Evolutionary conservation across 176 grass and related monocot genomes (phyloP), one percentile per base, ranked within the genome.

Genomic region (Carex parvula): DNA sequence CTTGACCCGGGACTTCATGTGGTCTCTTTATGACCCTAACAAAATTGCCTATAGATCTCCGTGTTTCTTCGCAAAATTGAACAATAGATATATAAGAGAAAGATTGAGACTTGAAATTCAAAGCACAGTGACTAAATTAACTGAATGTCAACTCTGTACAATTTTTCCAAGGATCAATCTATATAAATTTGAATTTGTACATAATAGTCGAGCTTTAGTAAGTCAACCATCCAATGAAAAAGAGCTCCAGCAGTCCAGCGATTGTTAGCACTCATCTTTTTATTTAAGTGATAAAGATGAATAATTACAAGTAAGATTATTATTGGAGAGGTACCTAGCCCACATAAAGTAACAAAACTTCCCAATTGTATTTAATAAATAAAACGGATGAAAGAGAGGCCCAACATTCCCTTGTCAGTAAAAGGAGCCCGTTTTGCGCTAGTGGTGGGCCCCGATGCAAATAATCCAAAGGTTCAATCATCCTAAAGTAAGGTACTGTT

Each of bases 391-490:
- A 14, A 17, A 77, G 50, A 32, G 1, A 75, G 70, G 73, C 50
- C 22, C 50, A 56, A 32, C 13, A 56, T 77, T 77, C 52, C 3
- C 48, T 73, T 77, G 73, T 55, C 50, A 56, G 13, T 17, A 77
- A 76, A 77, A 56, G 73, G 73, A 77, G 50, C 73, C 73, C 50
- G 73, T 77, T 77, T 55, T 56, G 48, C 14, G 22, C 3, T 56
- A 75, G 46, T 75, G 73, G 50, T 77, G 73, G 73, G 73, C 6
- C 73, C 24, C 1, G 6, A 32, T 29, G 14, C 73, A 77, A 56
- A 77, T 77, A 54, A 77, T 77, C 73, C 50, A 56, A 77, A 30
- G 44, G 46, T 77, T 77, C 73, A 54, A 77, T 56, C 73, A 77
- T 77, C 73, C 46, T 30, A 77, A 77, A 76, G 72, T 74, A 8